Evolutionary conservation across 192 early-diverging fungal species (phyloP), one percentile per base, ranked within the genome.

Genomic region (Dispira simplex): DNA sequence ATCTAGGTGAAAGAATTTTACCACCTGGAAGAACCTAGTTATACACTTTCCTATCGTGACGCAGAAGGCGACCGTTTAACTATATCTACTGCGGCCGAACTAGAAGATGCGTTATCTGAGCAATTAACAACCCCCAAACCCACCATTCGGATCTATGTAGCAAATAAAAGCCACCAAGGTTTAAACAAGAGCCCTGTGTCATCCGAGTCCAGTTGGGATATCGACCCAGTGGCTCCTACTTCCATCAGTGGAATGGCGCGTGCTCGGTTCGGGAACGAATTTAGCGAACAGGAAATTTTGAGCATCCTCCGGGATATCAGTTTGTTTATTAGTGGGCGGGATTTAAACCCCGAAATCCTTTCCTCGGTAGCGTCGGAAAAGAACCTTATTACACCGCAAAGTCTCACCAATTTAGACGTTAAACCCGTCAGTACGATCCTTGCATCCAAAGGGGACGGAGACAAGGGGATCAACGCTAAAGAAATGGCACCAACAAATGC

Each of bases 251-350:
- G 44, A 5, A 5, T 62, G 43, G 59, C 59, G 11, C 59, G 59
- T 44, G 26, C 44, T 9, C 59, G 59, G 16, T 62, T 62, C 44
- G 59, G 59, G 20, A 44, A 62, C 6, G 59, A 62, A 16, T 62
- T 62, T 45, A 62, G 14, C 5, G 59, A 62, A n/a, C 16, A 44
- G 9, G 59, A 62, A 21, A 62, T 62, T n/a, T n/a, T 62, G 2
- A 39, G n/a, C 44, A 62, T 62, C 18, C 28, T 62, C 12, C 59
- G 59, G 12, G 59, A 62, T n/a, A 62, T 62, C 44, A 62, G 59
- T n/a, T 21, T 62, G 4, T 62, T 62, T 46, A 62, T 62, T 45
- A 46, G 44, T n/a, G 25, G 44, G 10, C 59, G 59, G 43, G 59
- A 62, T n/a, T 45, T 62, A 16, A 45, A 45, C 44, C 59, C 59